Evolutionary conservation across 2,329 filamentous ascomycete species (phyloP).

Genomic region (Penicillium occitanis): DNA sequence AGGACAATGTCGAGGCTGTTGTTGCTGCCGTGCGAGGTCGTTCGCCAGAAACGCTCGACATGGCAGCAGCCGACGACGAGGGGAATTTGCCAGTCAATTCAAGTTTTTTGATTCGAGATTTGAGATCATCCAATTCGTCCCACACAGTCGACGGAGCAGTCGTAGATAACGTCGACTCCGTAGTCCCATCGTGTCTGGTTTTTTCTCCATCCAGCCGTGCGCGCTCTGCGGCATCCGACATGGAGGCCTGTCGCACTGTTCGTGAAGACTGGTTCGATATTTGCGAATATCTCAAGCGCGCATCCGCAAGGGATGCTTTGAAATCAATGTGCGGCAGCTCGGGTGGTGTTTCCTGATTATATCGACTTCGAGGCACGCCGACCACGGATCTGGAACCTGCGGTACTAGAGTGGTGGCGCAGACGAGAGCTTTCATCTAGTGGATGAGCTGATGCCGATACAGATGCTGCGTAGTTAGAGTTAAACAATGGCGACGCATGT

Average conservation of each 20-base stretch:
- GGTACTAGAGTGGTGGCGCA: constrained; percentile 35
- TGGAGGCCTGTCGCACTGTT: constrained; percentile 34
- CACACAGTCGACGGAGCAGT: constrained; percentile 90
- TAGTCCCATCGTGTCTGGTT: constrained; percentile 60
- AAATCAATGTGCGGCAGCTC: constrained; percentile 32
- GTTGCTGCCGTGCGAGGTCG: constrained; percentile 89
- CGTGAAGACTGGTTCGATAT: constrained; percentile 34
- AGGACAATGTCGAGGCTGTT: constrained; percentile 84
- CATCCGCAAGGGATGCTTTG: constrained; percentile 35
- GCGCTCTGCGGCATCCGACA: constrained; percentile 37
- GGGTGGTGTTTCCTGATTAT: constrained; percentile 38
- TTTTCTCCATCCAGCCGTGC: constrained; percentile 36
- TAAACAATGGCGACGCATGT: constrained; percentile 14
- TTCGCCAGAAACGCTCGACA: constrained; percentile 72
- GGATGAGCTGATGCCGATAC: constrained; percentile 41
- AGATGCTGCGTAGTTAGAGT: constrained; percentile 28
- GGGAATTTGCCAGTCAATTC: constrained; percentile 88
- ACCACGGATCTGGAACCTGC: constrained; percentile 38
- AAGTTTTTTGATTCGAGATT: constrained; percentile 85
- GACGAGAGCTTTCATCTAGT: constrained; percentile 38
- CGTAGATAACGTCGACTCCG: constrained; percentile 80
- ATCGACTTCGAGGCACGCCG: constrained; percentile 38
- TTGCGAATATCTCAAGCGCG: constrained; percentile 37
- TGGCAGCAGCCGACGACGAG: constrained; percentile 75
- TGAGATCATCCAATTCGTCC: constrained; percentile 95